Evolutionary conservation across 108 stramenopile genomes (phyloP).

Genomic region (Skeletonema grethae): DNA sequence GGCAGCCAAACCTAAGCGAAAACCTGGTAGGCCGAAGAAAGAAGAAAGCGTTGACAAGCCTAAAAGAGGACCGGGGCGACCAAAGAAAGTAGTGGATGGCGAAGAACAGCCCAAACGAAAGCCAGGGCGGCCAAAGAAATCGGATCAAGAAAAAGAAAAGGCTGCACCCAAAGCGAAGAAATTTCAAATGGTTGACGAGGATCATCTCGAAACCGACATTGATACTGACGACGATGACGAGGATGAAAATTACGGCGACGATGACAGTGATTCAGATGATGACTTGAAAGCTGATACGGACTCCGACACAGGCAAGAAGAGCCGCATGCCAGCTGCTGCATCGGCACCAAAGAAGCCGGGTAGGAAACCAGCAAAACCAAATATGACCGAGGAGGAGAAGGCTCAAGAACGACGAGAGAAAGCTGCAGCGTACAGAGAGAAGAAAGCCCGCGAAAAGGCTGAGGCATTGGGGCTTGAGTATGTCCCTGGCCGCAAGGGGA

Average conservation of each 20-base stretch:
- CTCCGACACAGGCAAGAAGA: conserved; percentile 8
- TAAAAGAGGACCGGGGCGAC: conserved; percentile 45
- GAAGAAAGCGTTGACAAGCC: conserved; percentile 17
- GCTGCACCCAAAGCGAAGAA: conserved; percentile 22
- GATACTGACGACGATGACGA: conserved; percentile 38
- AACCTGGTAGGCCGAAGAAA: conserved; percentile 37
- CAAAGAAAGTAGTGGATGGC: conserved; percentile 18
- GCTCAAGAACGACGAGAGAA: conserved; percentile 18
- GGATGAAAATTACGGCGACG: conserved; percentile 40
- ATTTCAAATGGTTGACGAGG: conserved; percentile 31
- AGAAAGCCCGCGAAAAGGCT: conserved; percentile 19
- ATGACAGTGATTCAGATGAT: conserved; percentile 15
- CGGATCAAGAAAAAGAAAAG: conserved; percentile 25
- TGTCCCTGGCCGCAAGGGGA: conserved; percentile 10
- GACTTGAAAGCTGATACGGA: conserved; percentile 23
- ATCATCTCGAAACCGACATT: conserved; percentile 26
- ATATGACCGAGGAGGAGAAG: conserved; percentile 30
- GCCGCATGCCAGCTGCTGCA: neutral
- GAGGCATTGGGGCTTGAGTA: conserved; percentile 29
- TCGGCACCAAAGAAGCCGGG: conserved; percentile 12
- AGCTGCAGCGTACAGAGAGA: conserved; percentile 27
- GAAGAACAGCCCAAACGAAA: conserved; percentile 19
- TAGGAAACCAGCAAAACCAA: conserved; percentile 25
- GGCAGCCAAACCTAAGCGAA: conserved; percentile 11
- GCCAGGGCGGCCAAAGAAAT: conserved; percentile 36